Evolutionary conservation across 176 grass and related monocot species (phyloP).

Genomic region (Hyparrhenia diplandra): DNA sequence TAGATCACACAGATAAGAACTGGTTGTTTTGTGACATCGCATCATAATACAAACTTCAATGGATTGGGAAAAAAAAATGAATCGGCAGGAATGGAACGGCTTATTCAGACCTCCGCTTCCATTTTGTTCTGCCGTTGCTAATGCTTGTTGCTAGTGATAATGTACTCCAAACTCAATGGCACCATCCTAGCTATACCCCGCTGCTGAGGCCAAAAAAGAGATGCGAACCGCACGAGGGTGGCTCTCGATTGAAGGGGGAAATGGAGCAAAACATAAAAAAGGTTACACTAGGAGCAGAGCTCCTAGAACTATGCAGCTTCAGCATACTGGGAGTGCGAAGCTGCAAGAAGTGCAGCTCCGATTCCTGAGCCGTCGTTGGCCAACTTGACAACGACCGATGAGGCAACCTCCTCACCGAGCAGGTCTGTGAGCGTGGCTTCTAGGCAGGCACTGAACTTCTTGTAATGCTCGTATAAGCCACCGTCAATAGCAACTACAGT

Average conservation of each 20-base stretch:
- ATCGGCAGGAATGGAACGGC: slow-evolving; percentile 35
- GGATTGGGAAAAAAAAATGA: slow-evolving; percentile 23
- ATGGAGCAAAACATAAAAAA: not conserved
- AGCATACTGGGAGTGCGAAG: slow-evolving; percentile 75
- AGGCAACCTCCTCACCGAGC: slow-evolving; percentile 55
- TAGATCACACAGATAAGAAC: slow-evolving; percentile 31
- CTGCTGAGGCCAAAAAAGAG: slow-evolving; percentile 23
- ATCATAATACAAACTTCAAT: slow-evolving; percentile 28
- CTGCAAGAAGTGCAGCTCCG: slow-evolving; percentile 73
- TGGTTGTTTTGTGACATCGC: slow-evolving; percentile 27
- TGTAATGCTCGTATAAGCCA: slow-evolving; percentile 87
- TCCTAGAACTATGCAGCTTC: slow-evolving; percentile 33
- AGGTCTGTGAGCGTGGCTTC: slow-evolving; percentile 58
- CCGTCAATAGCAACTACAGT: slow-evolving; percentile 72
- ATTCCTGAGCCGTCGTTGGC: slow-evolving; percentile 89
- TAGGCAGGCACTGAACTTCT: slow-evolving; percentile 63
- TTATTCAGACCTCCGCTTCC: slow-evolving; percentile 32
- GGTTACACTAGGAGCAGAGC: not conserved
- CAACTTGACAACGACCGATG: slow-evolving; percentile 62
- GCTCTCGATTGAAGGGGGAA: not conserved
- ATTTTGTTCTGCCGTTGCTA: slow-evolving; percentile 19
- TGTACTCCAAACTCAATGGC: slow-evolving; percentile 11
- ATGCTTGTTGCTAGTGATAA: not conserved
- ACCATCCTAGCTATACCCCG: slow-evolving; percentile 26
- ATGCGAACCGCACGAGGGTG: not conserved